Evolutionary conservation across 192 early-diverging fungal species (phyloP).

Genomic region (Coemansia interrupta): DNA sequence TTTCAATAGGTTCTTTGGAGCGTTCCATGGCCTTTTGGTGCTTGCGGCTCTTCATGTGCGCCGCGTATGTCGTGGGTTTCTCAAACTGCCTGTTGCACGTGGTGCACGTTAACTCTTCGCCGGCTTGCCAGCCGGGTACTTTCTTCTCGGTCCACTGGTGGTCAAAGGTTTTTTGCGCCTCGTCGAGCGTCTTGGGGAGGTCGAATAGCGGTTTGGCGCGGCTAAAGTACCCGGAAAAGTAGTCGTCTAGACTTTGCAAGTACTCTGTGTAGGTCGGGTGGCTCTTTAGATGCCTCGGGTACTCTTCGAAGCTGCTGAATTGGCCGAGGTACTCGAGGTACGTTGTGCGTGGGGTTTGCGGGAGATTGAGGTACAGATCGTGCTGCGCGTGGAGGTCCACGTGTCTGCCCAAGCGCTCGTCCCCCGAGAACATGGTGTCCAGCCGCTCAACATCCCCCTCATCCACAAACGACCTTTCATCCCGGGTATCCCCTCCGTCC

Average conservation of each 20-base stretch:
- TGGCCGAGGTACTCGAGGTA: slow-evolving; percentile 60
- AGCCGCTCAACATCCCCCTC: slow-evolving; percentile 52
- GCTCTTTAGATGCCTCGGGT: slow-evolving; percentile 13
- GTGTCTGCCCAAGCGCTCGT: slow-evolving; percentile 79
- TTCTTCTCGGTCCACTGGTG: slow-evolving; percentile 56
- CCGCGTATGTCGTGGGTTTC: slow-evolving; percentile 80
- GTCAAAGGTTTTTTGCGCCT: slow-evolving; percentile 74
- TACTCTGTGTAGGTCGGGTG: slow-evolving; percentile 16
- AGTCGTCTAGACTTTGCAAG: slow-evolving; percentile 57
- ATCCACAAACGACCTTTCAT: slow-evolving; percentile 19
- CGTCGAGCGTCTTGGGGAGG: slow-evolving; percentile 53
- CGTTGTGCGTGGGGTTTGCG: slow-evolving; percentile 30
- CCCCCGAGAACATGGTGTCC: slow-evolving; percentile 89
- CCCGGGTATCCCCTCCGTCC: no score
- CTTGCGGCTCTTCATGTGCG: slow-evolving; percentile 85
- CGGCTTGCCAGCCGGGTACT: slow-evolving; percentile 60
- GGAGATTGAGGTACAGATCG: slow-evolving; percentile 81
- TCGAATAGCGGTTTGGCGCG: slow-evolving; percentile 77
- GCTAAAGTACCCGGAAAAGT: slow-evolving; percentile 71
- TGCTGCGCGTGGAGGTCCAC: slow-evolving; percentile 82
- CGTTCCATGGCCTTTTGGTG: slow-evolving; percentile 73
- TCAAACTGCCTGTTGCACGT: slow-evolving; percentile 79
- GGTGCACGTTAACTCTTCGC: slow-evolving; percentile 62
- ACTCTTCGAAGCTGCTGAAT: slow-evolving; percentile 37
- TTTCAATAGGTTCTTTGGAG: slow-evolving; percentile 5